phyloP scores from a whole-genome alignment of 75 land plant genomes.

The Larix kaempferi region DNA sequence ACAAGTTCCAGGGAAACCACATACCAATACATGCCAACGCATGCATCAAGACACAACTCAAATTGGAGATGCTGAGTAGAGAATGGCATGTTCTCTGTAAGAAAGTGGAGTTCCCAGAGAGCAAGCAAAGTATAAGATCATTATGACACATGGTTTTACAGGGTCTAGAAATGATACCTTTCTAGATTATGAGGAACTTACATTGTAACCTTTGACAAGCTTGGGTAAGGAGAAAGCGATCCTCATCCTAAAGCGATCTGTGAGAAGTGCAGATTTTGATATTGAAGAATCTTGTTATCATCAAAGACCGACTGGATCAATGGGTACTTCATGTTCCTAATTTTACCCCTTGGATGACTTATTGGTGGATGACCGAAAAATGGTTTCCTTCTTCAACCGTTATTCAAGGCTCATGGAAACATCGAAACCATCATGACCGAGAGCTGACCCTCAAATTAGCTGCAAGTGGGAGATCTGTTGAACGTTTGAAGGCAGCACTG shows the following conservation, averaged over 20 bases:
- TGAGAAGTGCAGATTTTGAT: slow-evolving; percentile 64
- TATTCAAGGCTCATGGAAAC: neutral
- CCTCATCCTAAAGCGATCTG: slow-evolving; percentile 61
- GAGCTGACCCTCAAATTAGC: neutral
- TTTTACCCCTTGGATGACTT: slow-evolving; percentile 34
- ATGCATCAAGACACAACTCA: too few species aligned
- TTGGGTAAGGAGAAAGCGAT: slow-evolving; percentile 97
- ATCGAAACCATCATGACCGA: neutral
- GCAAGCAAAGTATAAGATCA: slow-evolving; percentile 60
- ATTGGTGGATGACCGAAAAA: slow-evolving; percentile 52
- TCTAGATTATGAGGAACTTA: slow-evolving; percentile 58
- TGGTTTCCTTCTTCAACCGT: slow-evolving; percentile 35
- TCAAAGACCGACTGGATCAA: slow-evolving; percentile 21
- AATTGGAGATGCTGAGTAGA: too few species aligned
- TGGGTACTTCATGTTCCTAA: slow-evolving; percentile 31
- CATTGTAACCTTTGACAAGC: slow-evolving; percentile 74
- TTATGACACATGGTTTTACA: slow-evolving; percentile 64
- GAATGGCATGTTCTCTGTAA: too few species aligned
- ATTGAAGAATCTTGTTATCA: slow-evolving; percentile 26
- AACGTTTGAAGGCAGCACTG: neutral
- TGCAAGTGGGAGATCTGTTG: neutral
- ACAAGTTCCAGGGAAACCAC: too few species aligned
- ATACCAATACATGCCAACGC: too few species aligned
- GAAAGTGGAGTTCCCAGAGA: slow-evolving; percentile 72
- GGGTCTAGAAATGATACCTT: slow-evolving; percentile 41